phyloP scores from a whole-genome alignment of 148 eudicot genomes.

The Diospyros kaki region DNA sequence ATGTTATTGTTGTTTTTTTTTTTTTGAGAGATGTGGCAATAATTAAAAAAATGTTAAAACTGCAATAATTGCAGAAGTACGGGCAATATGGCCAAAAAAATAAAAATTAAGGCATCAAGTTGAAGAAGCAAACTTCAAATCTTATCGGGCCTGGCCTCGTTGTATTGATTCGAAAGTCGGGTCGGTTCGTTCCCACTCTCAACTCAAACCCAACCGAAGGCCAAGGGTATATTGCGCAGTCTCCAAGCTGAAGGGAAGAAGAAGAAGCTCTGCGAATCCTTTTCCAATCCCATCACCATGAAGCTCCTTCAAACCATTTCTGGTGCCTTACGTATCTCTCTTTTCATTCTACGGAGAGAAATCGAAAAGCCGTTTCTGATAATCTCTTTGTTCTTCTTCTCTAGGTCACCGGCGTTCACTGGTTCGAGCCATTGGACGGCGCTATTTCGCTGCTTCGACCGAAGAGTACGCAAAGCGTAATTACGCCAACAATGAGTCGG shows the following conservation, averaged over 20 bases:
- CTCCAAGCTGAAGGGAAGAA: not conserved
- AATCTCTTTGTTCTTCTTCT: not conserved
- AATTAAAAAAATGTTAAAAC: too few relatives aligned
- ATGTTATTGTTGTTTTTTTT: too few relatives aligned
- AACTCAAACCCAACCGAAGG: too few relatives aligned
- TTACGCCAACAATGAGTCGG: conserved; percentile 68
- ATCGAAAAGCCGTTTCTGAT: not conserved
- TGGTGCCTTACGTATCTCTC: conserved; percentile 10
- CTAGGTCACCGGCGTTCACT: conserved; percentile 35
- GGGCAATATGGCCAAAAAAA: too few relatives aligned
- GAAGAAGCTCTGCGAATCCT: not conserved
- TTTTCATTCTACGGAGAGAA: not conserved
- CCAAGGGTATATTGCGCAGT: not conserved
- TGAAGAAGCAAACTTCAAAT: too few relatives aligned
- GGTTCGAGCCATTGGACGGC: conserved; percentile 41
- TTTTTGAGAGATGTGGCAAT: too few relatives aligned
- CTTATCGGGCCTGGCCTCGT: too few relatives aligned
- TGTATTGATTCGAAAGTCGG: too few relatives aligned
- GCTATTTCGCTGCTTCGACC: conserved; percentile 45
- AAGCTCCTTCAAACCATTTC: conserved; percentile 31
- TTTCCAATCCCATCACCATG: conserved; percentile 13
- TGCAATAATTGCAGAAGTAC: too few relatives aligned
- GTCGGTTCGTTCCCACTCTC: too few relatives aligned
- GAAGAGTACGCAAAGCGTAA: conserved; percentile 61
- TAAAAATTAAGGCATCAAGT: too few relatives aligned